Base-by-base conservation (phyloP, 2,329 filamentous ascomycete species). In the Epichloe elymi region DNA sequence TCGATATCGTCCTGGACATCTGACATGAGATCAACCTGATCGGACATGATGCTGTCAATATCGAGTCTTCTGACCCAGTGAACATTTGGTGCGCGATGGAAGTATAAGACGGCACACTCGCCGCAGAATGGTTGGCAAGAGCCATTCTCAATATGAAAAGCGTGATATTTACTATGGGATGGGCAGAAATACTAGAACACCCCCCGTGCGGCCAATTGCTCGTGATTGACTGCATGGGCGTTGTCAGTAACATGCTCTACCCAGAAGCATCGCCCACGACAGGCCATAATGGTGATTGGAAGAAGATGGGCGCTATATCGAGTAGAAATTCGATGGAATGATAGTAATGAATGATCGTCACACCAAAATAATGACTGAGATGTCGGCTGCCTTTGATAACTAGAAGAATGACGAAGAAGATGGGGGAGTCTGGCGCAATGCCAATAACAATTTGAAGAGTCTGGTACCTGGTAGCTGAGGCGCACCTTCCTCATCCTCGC, bases 81-180 rank as follows among this genome's bases (percentile, higher is more conserved):
- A 2, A 54, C 57, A 5, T 38, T 15, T n/a, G 48, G 38, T 11
- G 46, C 26, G 3, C 46, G 26, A 43, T 57, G 20, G 46, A 57
- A 65, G 54, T 60, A 66, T 7, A 65, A 44, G 17, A 59, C 59
- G 19, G 65, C 60, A 40, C 65, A 67, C 49, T 67, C 65, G 54
- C 64, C 65, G 35, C 64, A 67, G 3, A 53, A 48, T 1, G 65
- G 65, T 45, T 67, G 65, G 1, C n/a, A 6, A 5, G 44, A 47
- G 12, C 36, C 23, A 3, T 20, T 11, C 8, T 11, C 33, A 35
- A 55, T 45, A 33, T 52, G 51, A 8, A 67, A 58, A 17, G 58
- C 58, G 56, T 67, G 65, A 38, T 58, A 61, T 15, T 43, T 12
- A 12, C 52, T 49, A 39, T 67, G 65, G 5, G 56, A 42, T 14